These are phyloP conservation scores for Aquilaria agallochum DNA, from an alignment of 441 rosid genomes.

Conservation along the genomic window DNA sequence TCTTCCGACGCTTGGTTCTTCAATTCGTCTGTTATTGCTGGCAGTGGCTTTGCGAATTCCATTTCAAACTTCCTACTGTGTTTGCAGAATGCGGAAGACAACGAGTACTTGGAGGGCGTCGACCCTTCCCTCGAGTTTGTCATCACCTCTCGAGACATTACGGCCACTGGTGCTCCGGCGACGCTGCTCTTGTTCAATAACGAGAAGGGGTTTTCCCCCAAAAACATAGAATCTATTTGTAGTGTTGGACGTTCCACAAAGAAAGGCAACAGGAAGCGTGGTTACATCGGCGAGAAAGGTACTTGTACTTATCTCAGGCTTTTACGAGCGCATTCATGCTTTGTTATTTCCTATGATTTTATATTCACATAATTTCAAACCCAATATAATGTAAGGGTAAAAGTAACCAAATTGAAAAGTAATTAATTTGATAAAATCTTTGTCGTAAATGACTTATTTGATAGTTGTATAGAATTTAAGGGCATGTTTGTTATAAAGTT, in stretches of 20 bases:
- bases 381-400: too few relatives aligned
- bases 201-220: slow-evolving; percentile 57
- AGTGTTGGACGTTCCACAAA: slow-evolving; percentile 63
- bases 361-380: too few relatives aligned
- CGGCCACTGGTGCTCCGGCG: slow-evolving; percentile 61
- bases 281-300: slow-evolving; percentile 91
- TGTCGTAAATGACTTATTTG: too few relatives aligned
- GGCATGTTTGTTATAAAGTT: too few relatives aligned
- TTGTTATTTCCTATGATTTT: neutral
- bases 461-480: too few relatives aligned
- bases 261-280: slow-evolving; percentile 50
- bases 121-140: slow-evolving; percentile 77
- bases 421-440: too few relatives aligned
- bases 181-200: slow-evolving; percentile 67
- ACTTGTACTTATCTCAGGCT: neutral
- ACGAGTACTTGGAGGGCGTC: slow-evolving; percentile 55
- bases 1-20: neutral
- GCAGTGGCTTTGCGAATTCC: neutral
- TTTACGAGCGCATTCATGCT: too few relatives aligned
- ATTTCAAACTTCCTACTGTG: neutral
- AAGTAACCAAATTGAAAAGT: too few relatives aligned
- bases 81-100: slow-evolving; percentile 75
- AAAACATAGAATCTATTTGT: slow-evolving; percentile 55
- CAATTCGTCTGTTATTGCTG: neutral
- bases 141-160: slow-evolving; percentile 64